Conservation (phyloP, 192 early-diverging fungal genomes). For the Entomortierella chlamydospora region DNA sequence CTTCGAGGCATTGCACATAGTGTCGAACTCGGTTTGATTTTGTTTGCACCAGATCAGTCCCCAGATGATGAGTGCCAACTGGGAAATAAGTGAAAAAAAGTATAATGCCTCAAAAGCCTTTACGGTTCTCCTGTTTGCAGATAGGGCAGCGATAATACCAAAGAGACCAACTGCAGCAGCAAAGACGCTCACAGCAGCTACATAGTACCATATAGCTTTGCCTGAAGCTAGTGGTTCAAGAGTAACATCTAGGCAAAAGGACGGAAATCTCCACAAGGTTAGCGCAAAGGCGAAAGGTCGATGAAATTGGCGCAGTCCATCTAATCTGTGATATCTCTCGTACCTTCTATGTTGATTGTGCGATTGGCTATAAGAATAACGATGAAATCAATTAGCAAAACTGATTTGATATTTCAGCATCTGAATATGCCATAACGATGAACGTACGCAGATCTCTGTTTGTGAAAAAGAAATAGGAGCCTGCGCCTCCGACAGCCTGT, state of each 20-base stretch:
- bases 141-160: slow-evolving; percentile 37
- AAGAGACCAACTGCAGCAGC: slow-evolving; percentile 43
- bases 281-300: no score
- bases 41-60: slow-evolving; percentile 32
- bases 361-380: slow-evolving; percentile 20
- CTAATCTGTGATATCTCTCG: not conserved
- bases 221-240: slow-evolving; percentile 29
- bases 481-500: slow-evolving; percentile 42
- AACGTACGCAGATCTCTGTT: slow-evolving; percentile 44
- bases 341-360: slow-evolving; percentile 9
- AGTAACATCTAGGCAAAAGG: slow-evolving; percentile 4
- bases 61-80: slow-evolving; percentile 41
- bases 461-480: slow-evolving; percentile 39
- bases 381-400: no score
- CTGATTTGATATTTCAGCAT: no score
- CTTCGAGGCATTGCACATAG: slow-evolving; percentile 30
- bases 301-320: no score
- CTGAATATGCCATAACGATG: no score
- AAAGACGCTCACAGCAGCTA: slow-evolving; percentile 42
- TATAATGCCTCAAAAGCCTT: slow-evolving; percentile 53
- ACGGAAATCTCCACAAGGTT: not conserved
- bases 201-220: slow-evolving; percentile 35
- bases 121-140: slow-evolving; percentile 31
- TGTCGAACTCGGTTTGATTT: slow-evolving; percentile 23
- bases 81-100: slow-evolving; percentile 38